Evolutionary conservation across 2,329 filamentous ascomycete genomes (phyloP).

Genomic region (Rutstroemia sp.): DNA sequence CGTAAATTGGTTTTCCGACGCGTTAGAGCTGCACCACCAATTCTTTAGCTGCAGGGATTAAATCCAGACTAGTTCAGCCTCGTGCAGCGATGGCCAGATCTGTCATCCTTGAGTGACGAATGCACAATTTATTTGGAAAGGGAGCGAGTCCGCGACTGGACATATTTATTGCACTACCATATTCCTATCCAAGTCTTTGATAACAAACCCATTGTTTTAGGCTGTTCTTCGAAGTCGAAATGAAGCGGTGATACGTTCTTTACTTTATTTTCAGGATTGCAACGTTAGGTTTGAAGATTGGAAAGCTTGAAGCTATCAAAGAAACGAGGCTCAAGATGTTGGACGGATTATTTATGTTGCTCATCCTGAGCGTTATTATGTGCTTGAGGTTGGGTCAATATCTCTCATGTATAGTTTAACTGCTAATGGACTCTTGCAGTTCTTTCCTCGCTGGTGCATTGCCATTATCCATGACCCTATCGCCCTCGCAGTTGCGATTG

Average conservation of each 20-base stretch:
- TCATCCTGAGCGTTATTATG: constrained; percentile 42
- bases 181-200: background rate
- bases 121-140: constrained; percentile 2
- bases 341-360: constrained; percentile 30
- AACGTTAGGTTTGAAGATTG: background rate
- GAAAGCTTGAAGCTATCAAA: background rate
- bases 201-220: background rate
- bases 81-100: constrained; percentile 6
- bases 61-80: constrained; percentile 5
- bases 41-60: background rate
- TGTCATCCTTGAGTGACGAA: constrained; percentile 8
- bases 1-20: constrained; percentile 19
- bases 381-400: constrained; percentile 44
- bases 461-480: constrained; percentile 81
- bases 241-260: constrained; percentile 3
- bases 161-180: background rate
- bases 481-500: constrained; percentile 76
- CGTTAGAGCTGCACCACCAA: background rate
- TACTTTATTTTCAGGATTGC: background rate
- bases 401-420: background rate
- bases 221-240: background rate
- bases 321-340: constrained; percentile 27
- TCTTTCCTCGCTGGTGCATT: constrained; percentile 91
- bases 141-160: background rate
- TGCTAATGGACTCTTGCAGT: constrained; percentile 38